These are phyloP conservation scores for Pisolithus albus DNA, from an alignment of 768 basidiomycete species.

Conservation along the genomic window DNA sequence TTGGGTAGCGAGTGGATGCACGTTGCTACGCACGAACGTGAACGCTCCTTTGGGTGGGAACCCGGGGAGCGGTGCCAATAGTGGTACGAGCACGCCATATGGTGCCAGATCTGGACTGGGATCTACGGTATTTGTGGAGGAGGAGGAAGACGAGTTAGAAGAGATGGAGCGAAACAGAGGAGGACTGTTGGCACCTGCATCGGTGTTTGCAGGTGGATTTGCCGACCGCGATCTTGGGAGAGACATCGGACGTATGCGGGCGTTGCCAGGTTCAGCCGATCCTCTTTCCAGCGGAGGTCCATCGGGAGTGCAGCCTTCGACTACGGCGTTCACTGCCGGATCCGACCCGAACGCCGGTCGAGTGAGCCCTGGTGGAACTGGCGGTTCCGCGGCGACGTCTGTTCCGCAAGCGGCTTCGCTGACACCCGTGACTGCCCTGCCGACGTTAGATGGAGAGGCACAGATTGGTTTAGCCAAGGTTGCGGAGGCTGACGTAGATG, in stretches of 20 bases:
- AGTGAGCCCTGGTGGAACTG: conserved; percentile 29
- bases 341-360: conserved; percentile 44
- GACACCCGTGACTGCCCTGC: conserved; percentile 64
- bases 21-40: conserved; percentile 53
- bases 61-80: conserved; percentile 48
- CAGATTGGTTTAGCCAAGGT: conserved; percentile 76
- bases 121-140: conserved; percentile 53
- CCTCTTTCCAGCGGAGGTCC: conserved; percentile 26
- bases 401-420: conserved; percentile 39
- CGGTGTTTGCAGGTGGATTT: conserved; percentile 30
- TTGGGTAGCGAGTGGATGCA: conserved; percentile 63
- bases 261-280: conserved; percentile 42
- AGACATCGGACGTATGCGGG: conserved; percentile 43
- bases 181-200: conserved; percentile 19
- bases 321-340: conserved; percentile 50
- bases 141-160: conserved; percentile 68
- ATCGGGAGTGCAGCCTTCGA: conserved; percentile 39
- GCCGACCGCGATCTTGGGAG: conserved; percentile 37
- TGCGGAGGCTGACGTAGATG: conserved; percentile 77
- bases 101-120: conserved; percentile 47
- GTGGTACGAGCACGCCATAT: conserved; percentile 65
- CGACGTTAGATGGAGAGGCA: conserved; percentile 64
- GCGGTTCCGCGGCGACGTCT: conserved; percentile 15
- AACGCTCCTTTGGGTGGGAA: conserved; percentile 31
- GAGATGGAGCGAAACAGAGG: conserved; percentile 46